phyloP scores from a whole-genome alignment of 2,329 filamentous ascomycete genomes.

The Ophiostoma angusticollis region DNA sequence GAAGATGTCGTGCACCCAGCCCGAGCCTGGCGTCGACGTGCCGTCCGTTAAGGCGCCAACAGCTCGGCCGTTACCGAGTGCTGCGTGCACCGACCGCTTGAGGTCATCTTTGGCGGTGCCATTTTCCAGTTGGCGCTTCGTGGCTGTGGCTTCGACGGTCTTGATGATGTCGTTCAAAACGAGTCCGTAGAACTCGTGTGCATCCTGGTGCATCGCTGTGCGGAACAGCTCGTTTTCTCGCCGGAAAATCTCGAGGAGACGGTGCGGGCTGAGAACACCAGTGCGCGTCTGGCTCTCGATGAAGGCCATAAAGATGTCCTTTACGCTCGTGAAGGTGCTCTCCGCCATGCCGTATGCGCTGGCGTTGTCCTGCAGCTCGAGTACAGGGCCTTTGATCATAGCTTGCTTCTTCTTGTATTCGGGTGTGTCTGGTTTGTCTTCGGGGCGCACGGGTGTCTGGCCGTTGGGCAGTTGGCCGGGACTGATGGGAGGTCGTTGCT shows the following conservation, averaged over 20 bases:
- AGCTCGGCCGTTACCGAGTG: slow-evolving; percentile 18
- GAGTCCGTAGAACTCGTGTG: slow-evolving; percentile 91
- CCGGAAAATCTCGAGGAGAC: slow-evolving; percentile 87
- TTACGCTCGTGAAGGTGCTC: slow-evolving; percentile 83
- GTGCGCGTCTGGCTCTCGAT: slow-evolving; percentile 70
- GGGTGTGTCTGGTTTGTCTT: slow-evolving; percentile 87
- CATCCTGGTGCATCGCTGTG: slow-evolving; percentile 95
- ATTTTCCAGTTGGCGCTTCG: slow-evolving; percentile 38
- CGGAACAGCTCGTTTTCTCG: slow-evolving; percentile 96
- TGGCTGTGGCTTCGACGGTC: slow-evolving; percentile 79
- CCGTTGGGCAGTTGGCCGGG: slow-evolving; percentile 38
- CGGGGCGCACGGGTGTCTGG: slow-evolving; percentile 51
- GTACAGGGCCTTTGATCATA: slow-evolving; percentile 71
- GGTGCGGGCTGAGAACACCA: slow-evolving; percentile 81
- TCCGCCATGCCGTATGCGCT: slow-evolving; percentile 83
- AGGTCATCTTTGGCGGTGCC: slow-evolving; percentile 28
- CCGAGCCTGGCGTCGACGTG: slow-evolving; percentile 48
- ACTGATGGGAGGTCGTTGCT: slow-evolving; percentile 42
- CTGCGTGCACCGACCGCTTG: slow-evolving; percentile 37
- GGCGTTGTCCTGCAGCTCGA: slow-evolving; percentile 74
- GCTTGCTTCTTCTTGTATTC: slow-evolving; percentile 98
- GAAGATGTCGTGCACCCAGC: slow-evolving; percentile 96
- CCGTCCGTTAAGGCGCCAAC: slow-evolving; percentile 23
- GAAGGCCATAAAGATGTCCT: slow-evolving; percentile 90
- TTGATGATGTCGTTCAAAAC: slow-evolving; percentile 92